phyloP scores from a whole-genome alignment of 225 moss, liverwort and hornwort genomes.

The Anthoceros angustus region DNA sequence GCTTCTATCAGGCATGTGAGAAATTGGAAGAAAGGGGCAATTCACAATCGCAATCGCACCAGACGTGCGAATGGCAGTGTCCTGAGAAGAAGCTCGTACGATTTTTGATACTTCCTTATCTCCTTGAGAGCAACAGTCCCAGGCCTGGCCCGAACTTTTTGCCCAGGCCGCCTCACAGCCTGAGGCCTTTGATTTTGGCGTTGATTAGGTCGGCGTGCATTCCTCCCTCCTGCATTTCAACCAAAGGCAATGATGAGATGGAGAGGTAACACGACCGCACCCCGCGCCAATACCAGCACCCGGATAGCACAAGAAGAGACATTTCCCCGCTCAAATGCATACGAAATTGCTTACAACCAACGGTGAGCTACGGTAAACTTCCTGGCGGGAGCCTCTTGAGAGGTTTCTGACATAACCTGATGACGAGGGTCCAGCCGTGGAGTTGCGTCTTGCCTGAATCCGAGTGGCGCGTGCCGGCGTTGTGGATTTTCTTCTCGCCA shows the following conservation, averaged over 20 bases:
- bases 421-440: neutral
- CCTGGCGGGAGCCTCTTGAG: neutral
- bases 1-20: neutral
- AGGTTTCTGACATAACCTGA: neutral
- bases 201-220: neutral
- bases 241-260: neutral
- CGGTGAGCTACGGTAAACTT: neutral
- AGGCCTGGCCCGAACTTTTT: neutral
- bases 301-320: neutral
- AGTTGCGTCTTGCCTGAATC: neutral
- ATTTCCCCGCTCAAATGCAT: too few species aligned
- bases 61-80: neutral
- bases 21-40: neutral
- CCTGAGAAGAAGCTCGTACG: neutral
- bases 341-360: neutral
- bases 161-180: neutral
- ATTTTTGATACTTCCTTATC: neutral
- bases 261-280: neutral
- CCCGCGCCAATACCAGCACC: neutral
- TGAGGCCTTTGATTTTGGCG: neutral
- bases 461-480: neutral
- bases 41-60: neutral
- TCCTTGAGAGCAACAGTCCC: slow-evolving; percentile 2
- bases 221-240: neutral
- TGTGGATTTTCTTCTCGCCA: slow-evolving; percentile 1